Evolutionary conservation across 2,329 filamentous ascomycete species (phyloP), one percentile per base, ranked within the genome.

Genomic region (Epichloe gansuensis): DNA sequence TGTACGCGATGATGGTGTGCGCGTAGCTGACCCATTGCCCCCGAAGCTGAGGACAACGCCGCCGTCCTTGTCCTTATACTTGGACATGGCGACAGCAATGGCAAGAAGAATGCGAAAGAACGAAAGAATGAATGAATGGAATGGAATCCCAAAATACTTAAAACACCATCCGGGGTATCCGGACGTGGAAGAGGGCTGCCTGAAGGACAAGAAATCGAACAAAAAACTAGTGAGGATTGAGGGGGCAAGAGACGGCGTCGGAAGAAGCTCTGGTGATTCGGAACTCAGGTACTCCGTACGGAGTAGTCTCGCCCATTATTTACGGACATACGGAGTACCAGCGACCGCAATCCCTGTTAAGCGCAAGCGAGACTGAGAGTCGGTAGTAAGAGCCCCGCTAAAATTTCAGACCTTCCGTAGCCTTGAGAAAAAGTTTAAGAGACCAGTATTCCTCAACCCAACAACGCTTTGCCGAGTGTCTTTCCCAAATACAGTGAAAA

Each of bases 21-120:
- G 82, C 70, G 80, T 87, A 95, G 55, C 90, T 88, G 59, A 98
- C 77, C 88, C 88, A 96, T 76, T 85, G 86, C 60, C 88, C 66
- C 85, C 91, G 65, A 98, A 79, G 59, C 76, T 69, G 56, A 82
- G 65, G 58, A 83, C 70, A 54, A 80, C 75, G 61, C 80, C 78
- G 58, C 72, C 72, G 60, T 81, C 77, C 69, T 82, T 82, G 71
- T 85, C 81, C 69, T 84, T 85, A 69, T 80, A 83, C 60, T 72
- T 76, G 50, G 65, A 57, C 68, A 70, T 70, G 54, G 62, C 52
- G 60, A 58, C 54, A 51, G 46, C 45, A 54, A 54, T 46, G 48
- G 54, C 54, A 55, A 49, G 54, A 56, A 58, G 57, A 35, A 55
- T 58, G 50, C 50, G 51, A 58, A 56, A n/a, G 51, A 52, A 53